Conservation (phyloP, 805 yeast species). For the Hanseniaspora valbyensis region DNA sequence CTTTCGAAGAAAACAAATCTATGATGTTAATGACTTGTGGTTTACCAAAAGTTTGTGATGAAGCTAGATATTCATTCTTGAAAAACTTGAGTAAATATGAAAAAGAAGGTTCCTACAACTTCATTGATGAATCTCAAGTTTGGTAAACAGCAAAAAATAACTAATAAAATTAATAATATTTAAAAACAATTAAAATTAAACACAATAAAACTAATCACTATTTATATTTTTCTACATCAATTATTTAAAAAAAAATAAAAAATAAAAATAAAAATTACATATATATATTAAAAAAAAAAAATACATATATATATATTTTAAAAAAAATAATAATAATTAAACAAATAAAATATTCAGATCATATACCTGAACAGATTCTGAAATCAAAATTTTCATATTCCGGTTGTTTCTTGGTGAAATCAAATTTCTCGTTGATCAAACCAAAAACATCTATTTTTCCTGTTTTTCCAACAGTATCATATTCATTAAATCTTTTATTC, state of each 20-base stretch:
- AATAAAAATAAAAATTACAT: no score
- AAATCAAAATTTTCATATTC: neutral
- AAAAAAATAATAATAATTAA: no score
- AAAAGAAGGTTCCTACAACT: slow-evolving; percentile 30
- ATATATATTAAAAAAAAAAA: no score
- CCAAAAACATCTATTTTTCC: neutral
- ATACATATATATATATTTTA: no score
- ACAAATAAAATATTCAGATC: no score
- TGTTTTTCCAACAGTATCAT: neutral
- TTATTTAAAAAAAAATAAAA: no score
- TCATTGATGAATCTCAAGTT: slow-evolving; percentile 46
- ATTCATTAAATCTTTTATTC: neutral
- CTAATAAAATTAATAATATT: no score
- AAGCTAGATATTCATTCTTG: slow-evolving; percentile 36
- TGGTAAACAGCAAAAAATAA: slow-evolving; percentile 33
- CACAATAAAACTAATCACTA: neutral
- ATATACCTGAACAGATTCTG: neutral
- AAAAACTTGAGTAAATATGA: slow-evolving; percentile 22
- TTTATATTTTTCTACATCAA: neutral
- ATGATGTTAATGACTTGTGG: slow-evolving; percentile 47
- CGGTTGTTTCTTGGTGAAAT: neutral
- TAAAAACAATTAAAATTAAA: no score
- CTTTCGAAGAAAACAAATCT: neutral
- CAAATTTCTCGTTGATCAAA: neutral
- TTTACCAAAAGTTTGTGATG: slow-evolving; percentile 45